Base-by-base conservation (phyloP, 352 stramenopile genomes). In the Pythium guiyangense region DNA sequence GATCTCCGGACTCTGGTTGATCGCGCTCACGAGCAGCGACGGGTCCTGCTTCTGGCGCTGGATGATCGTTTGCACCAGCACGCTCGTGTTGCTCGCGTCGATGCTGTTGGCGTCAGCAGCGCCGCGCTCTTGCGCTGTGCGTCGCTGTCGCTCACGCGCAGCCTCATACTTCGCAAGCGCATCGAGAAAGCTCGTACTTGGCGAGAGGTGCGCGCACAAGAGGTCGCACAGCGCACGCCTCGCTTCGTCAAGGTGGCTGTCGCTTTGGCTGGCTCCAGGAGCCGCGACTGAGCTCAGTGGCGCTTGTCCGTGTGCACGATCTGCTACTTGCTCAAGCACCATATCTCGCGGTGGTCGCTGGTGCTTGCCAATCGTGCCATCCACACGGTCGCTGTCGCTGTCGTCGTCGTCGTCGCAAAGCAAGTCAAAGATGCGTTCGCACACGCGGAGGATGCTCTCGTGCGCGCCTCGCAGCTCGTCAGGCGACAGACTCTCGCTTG, bases 1-100 rank as follows among this genome's bases (percentile, higher is more conserved):
- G 4, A 87, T 81, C 55, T 88, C 83, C 2, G 77, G 79, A 15
- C 69, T 80, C n/a, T 76, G 69, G 43, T 83, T 87, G 58, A 90
- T 75, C 0, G 67, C 73, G 31, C 79, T 74, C 12, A 87, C 73
- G 31, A 90, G 69, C 22, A 88, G 51, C 37, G 69, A 66, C 0
- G 79, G 77, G 48, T 88, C 70, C n/a, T 73, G 66, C 46, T 73
- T 74, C 53, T 87, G 72, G 1, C 64, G 54, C 54, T 73, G 67
- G 37, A 90, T 82, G 37, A 92, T 53, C 8, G 59, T 63, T 17
- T 73, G 69, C n/a, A 88, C 73, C 6, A 88, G 56, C 10, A 64
- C 56, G 15, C 52, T 52, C 49, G 62, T 57, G 27, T 57, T 37
- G 12, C 54, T 37, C 6, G 6, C 31, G 6, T 45, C 39, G 12